Percentiles rank a stretch among this genome's conserved stretches.
Conservation (phyloP, 495 filamentous ascomycete genomes). For the Penicillium odoratum region DNA sequence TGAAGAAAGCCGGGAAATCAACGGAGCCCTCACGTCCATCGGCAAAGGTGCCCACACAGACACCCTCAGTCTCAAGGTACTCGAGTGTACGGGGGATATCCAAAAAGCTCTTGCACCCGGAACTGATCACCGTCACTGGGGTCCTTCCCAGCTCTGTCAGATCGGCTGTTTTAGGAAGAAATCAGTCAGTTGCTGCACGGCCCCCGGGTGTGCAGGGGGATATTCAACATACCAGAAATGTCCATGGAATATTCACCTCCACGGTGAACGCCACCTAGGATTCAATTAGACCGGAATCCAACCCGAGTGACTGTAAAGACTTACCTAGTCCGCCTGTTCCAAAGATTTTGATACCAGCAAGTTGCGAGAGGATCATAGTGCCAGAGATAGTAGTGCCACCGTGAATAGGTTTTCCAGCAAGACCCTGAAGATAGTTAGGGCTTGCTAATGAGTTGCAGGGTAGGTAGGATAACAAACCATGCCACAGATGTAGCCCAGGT, state of each 20-base stretch:
- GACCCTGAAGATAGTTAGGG: conserved; percentile 45
- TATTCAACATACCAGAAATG: conserved; percentile 58
- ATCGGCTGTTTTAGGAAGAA: conserved; percentile 57
- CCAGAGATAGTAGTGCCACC: conserved; percentile 92
- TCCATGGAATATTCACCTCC: conserved; percentile 86
- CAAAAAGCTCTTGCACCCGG: conserved; percentile 93
- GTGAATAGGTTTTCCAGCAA: conserved; percentile 64
- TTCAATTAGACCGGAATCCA: conserved; percentile 8
- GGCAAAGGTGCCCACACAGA: conserved; percentile 82
- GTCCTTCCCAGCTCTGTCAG: conserved; percentile 94
- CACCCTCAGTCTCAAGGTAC: conserved; percentile 92
- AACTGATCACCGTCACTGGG: conserved; percentile 81
- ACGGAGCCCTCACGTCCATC: conserved; percentile 67
- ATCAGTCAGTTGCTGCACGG: conserved; percentile 3
- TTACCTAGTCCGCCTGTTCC: conserved; percentile 69
- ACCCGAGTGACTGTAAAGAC: background rate
- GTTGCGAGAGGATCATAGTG: conserved; percentile 84
- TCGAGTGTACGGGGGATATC: conserved; percentile 90
- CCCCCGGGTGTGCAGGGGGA: background rate
- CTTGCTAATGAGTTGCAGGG: background rate
- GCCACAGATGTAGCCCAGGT: conserved; percentile 78
- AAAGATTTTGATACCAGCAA: conserved; percentile 90
- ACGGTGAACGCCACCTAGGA: conserved; percentile 87
- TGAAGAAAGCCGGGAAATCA: conserved; percentile 90
- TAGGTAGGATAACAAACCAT: conserved; percentile 52